Base-by-base conservation (phyloP, 2,329 filamentous ascomycete species). In the Colletotrichum melonis region DNA sequence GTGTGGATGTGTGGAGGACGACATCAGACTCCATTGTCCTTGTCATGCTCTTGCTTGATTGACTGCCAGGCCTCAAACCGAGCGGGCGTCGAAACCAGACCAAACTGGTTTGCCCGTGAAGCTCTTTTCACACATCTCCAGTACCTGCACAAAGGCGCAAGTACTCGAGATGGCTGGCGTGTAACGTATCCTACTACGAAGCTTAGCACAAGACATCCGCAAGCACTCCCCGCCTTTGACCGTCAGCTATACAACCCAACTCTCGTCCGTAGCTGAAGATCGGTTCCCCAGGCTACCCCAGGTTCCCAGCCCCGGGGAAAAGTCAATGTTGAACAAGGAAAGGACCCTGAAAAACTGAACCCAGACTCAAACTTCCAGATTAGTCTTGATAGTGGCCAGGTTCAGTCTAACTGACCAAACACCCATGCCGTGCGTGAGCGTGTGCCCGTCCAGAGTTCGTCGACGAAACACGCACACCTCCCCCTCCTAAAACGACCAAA, bases 381-480 rank as follows among this genome's bases (percentile, higher is more conserved):
- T 42, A 49, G 19, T 54, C 35, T 28, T 52, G 26, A 32, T 55
- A 5, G 16, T 14, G 46, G 35, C 58, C 60, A 26, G 35, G 46
- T 24, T 52, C 32, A n/a, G 26, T 38, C 32, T 30, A n/a, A 12
- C n/a, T 22, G 49, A 35, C 24, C 35, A 52, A 56, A 14, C 66
- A 46, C 46, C 26, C 32, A 46, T 57, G 30, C 24, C 59, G 59
- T 32, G 38, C 14, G 32, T 16, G 35, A 14, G 35, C 1, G 35
- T 42, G 24, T 26, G 67, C 28, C 63, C 64, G 26, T 11, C 14
- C 26, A 54, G n/a, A 54, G 14, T 73, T 73, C 54, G 42, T 16
- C 60, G 46, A 26, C 70, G 67, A 73, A 73, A 73, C 70, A 35
- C 16, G 14, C 70, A 70, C 65, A 52, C 70, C 54, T 55, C 46